Evolutionary conservation across 805 yeast genomes (phyloP).

Genomic region (Myxozyma mucilagina): DNA sequence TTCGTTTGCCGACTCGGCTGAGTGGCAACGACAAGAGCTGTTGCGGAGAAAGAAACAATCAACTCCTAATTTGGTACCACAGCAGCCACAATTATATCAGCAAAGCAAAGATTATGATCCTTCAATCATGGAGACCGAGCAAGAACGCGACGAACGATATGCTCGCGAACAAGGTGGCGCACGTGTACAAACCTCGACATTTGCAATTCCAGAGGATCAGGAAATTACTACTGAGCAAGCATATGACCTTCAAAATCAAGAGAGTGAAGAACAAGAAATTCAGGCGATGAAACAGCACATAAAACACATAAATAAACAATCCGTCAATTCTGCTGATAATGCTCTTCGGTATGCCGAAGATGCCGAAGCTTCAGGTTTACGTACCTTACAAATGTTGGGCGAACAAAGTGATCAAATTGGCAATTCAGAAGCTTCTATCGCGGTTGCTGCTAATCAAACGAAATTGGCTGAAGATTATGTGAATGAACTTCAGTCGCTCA

Average conservation of each 20-base stretch:
- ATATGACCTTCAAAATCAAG: constrained; percentile 4
- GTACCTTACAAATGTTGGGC: constrained; percentile 88
- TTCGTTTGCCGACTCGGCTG: not conserved
- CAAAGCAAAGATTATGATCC: constrained; percentile 17
- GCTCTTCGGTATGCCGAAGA: constrained; percentile 70
- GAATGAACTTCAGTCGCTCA: constrained; percentile 70
- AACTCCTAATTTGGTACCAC: not conserved
- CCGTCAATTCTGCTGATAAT: constrained; percentile 80
- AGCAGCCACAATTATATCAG: not conserved
- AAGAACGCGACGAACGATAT: constrained; percentile 13
- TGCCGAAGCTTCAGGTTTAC: constrained; percentile 71
- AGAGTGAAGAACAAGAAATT: constrained; percentile 63
- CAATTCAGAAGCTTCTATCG: constrained; percentile 72
- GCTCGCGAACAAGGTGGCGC: not conserved
- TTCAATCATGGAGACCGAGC: constrained; percentile 25
- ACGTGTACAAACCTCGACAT: not conserved
- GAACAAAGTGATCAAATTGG: constrained; percentile 84
- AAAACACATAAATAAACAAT: constrained; percentile 79
- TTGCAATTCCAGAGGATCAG: constrained; percentile 1
- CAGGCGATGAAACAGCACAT: constrained; percentile 82
- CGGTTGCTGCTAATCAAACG: constrained; percentile 77
- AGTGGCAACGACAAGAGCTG: constrained; percentile 7
- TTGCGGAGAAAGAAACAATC: not conserved
- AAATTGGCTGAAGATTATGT: constrained; percentile 80
- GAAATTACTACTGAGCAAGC: constrained; percentile 1